Evolutionary conservation across 2,329 filamentous ascomycete species (phyloP).

Genomic region (Ophiocordyceps camponoti-saundersi): DNA sequence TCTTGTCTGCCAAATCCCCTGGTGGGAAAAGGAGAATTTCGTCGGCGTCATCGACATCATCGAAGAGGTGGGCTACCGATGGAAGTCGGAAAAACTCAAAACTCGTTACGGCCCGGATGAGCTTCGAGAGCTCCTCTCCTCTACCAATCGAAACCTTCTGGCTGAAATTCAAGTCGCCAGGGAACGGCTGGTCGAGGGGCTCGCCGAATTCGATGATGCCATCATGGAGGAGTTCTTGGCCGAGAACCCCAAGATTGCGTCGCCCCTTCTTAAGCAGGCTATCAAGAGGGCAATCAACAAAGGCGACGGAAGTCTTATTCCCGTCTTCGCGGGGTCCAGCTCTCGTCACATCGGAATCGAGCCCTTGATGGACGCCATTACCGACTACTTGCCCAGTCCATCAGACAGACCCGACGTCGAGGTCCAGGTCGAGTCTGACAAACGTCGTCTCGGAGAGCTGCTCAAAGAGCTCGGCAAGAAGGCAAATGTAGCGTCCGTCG

Average conservation of each 20-base stretch:
- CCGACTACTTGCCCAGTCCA: constrained; percentile 75
- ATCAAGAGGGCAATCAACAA: constrained; percentile 55
- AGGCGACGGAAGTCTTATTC: constrained; percentile 57
- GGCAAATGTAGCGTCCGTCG: constrained; percentile 25
- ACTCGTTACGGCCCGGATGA: constrained; percentile 15
- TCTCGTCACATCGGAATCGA: constrained; percentile 91
- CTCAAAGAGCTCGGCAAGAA: constrained; percentile 22
- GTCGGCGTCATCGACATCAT: constrained; percentile 75
- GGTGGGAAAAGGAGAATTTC: constrained; percentile 73
- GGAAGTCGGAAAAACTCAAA: constrained; percentile 31
- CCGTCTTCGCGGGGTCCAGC: constrained; percentile 81
- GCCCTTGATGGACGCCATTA: constrained; percentile 73
- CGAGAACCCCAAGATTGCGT: constrained; percentile 55
- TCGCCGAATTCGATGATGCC: constrained; percentile 77
- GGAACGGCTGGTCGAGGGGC: constrained; percentile 58
- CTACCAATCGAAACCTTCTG: constrained; percentile 32
- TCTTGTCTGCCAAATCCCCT: constrained; percentile 84
- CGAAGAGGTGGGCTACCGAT: constrained; percentile 56
- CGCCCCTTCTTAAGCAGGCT: constrained; percentile 50
- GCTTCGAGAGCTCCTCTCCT: constrained; percentile 21
- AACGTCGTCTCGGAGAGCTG: constrained; percentile 16
- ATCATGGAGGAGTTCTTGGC: constrained; percentile 77
- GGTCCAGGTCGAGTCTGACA: constrained; percentile 49
- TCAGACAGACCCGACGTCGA: constrained; percentile 64
- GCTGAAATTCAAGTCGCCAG: constrained; percentile 62